Base-by-base conservation (phyloP, 2,329 filamentous ascomycete species). In the Xylaria arbuscula region DNA sequence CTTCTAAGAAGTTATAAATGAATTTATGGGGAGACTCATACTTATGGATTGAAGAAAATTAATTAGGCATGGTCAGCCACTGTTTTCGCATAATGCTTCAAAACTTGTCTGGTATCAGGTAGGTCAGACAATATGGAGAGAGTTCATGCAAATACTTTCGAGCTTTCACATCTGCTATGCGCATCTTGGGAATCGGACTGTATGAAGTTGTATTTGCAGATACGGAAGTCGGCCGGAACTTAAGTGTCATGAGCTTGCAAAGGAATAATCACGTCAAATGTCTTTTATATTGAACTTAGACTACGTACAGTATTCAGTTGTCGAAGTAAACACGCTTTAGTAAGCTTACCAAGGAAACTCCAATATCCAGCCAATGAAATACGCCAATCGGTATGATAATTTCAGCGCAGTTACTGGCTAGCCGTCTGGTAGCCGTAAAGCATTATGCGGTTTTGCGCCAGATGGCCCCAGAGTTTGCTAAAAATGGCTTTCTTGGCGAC, bases 401-500 rank as follows among this genome's bases (percentile, higher is more conserved):
- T 51, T 22, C n/a, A n/a, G 38, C 28, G 28, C 28, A 22, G 55
- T 36, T 24, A 36, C 34, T 55, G 36, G 51, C 28, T 36, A 54
- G 51, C 28, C 28, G 51, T 40, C 45, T 47, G 45, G 11, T 19
- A 54, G 32, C 22, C 22, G 47, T 22, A 17, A 55, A 34, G 47
- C 32, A 51, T 50, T 38, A 42, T 53, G 38, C 55, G 38, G 36
- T 10, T n/a, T 24, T n/a, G 55, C n/a, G 48, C 60, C 34, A 45
- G 19, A 57, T 17, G 36, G 54, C 56, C 56, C 61, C 56, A 40
- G 66, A 67, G 55, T 17, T 51, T 68, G 58, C 68, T 70, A 65
- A 62, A 70, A 68, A 65, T 65, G 68, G 48, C 53, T 36, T 51
- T 62, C 68, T 70, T 70, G 68, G 68, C 68, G 58, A 19, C 40